phyloP scores from a whole-genome alignment of 306 rosid species.

The Lathyrus aphaca region DNA sequence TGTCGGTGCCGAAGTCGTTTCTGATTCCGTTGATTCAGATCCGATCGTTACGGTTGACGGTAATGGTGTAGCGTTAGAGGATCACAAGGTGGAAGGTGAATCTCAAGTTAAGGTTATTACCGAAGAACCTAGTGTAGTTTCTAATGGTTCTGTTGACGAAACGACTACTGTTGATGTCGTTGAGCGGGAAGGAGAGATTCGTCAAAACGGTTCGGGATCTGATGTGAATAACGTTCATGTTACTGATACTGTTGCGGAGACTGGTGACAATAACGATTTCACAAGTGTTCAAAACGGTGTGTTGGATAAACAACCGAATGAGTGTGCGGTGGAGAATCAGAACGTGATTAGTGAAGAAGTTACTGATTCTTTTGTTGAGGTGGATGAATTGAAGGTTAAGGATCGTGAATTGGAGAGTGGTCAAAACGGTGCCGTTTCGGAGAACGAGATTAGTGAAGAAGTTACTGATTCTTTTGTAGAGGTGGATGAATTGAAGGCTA shows the following conservation, averaged over 20 bases:
- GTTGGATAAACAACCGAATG: neutral
- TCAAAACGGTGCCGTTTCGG: constrained; percentile 13
- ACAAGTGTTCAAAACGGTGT: constrained; percentile 21
- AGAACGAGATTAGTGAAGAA: neutral
- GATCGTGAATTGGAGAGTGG: constrained; percentile 28
- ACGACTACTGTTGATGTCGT: constrained; percentile 11
- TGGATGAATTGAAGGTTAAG: constrained; percentile 6
- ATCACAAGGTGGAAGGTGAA: constrained; percentile 32
- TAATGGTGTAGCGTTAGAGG: constrained; percentile 7
- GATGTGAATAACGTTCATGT: constrained; percentile 10
- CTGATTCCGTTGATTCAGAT: constrained; percentile 28
- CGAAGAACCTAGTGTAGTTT: constrained; percentile 17
- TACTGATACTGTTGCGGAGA: neutral
- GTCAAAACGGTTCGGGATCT: constrained; percentile 41
- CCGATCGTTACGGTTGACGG: constrained; percentile 35
- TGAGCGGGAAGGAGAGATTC: constrained; percentile 26
- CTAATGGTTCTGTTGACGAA: constrained; percentile 5
- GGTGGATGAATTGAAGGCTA: constrained; percentile 9
- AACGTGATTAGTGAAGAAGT: neutral
- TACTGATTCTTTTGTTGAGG: neutral
- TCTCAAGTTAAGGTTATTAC: constrained; percentile 19
- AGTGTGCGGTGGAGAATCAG: neutral
- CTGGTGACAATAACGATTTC: neutral
- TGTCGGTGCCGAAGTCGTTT: constrained; percentile 41
- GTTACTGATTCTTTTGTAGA: neutral